These are phyloP conservation scores for Rhizopogon roseolus DNA, from an alignment of 768 basidiomycete species.

Conservation along the genomic window DNA sequence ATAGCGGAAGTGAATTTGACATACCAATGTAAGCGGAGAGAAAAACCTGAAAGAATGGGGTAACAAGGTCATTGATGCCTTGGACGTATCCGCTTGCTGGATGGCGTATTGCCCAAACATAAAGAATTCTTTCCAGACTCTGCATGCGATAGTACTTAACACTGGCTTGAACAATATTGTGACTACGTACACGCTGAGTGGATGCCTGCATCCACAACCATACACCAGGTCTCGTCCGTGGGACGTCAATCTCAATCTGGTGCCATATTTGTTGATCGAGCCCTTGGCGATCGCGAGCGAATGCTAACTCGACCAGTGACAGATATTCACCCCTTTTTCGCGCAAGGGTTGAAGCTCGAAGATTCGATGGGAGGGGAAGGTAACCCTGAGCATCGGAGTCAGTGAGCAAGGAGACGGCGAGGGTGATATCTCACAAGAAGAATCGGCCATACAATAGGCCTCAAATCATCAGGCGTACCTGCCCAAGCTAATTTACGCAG, in stretches of 20 bases:
- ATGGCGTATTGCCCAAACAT: slow-evolving; percentile 99
- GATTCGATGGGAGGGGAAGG: slow-evolving; percentile 75
- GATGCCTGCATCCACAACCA: slow-evolving; percentile 85
- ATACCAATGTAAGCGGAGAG: slow-evolving; percentile 90
- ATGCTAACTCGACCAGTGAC: slow-evolving; percentile 85
- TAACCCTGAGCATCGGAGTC: slow-evolving; percentile 63
- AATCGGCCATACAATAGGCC: slow-evolving; percentile 92
- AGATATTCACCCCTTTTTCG: slow-evolving; percentile 92
- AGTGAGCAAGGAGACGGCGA: slow-evolving; percentile 1
- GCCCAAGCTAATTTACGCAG: slow-evolving; percentile 92
- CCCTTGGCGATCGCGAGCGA: slow-evolving; percentile 78
- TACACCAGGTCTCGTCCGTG: slow-evolving; percentile 89
- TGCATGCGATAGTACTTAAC: slow-evolving; percentile 30
- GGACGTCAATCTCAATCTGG: slow-evolving; percentile 98
- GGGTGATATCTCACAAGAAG: slow-evolving; percentile 59
- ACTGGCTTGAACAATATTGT: not conserved
- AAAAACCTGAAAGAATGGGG: slow-evolving; percentile 97
- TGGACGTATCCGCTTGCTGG: slow-evolving; percentile 99
- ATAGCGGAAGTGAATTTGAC: slow-evolving; percentile 12
- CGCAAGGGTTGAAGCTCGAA: slow-evolving; percentile 71
- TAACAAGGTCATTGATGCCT: slow-evolving; percentile 97
- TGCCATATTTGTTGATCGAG: slow-evolving; percentile 99
- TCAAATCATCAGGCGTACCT: slow-evolving; percentile 82
- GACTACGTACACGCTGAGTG: slow-evolving; percentile 74
- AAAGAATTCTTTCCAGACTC: slow-evolving; percentile 92